Conservation (phyloP, 164 flowering plant genomes). For the Chimonanthus salicifolius region DNA sequence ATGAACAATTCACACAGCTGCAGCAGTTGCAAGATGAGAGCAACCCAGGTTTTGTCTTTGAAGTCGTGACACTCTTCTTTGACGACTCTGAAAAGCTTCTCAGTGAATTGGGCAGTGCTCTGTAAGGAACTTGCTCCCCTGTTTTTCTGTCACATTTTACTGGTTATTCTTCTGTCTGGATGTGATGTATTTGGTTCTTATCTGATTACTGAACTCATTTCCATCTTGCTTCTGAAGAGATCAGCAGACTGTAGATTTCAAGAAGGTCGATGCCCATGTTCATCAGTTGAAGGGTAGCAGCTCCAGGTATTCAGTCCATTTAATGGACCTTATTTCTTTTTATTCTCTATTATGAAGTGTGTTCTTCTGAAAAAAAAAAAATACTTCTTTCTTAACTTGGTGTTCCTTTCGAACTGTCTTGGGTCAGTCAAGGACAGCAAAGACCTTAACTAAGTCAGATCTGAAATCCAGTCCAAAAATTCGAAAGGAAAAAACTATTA, state of each 20-base stretch:
- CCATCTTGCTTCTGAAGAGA: slow-evolving; percentile 24
- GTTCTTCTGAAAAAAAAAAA: too few species aligned
- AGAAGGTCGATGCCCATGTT: slow-evolving; percentile 49
- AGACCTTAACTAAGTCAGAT: too few species aligned
- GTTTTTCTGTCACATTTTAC: background rate
- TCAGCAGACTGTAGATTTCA: slow-evolving; percentile 43
- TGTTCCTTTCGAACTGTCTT: too few species aligned
- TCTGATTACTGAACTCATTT: too few species aligned
- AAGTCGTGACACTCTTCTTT: slow-evolving; percentile 72
- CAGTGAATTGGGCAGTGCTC: slow-evolving; percentile 39
- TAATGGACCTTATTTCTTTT: background rate
- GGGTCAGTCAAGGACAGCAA: too few species aligned
- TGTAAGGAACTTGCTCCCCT: slow-evolving; percentile 38
- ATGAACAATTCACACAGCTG: slow-evolving; percentile 65
- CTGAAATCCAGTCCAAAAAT: background rate
- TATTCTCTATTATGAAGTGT: background rate
- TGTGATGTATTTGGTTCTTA: too few species aligned
- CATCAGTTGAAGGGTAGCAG: slow-evolving; percentile 77
- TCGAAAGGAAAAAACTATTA: too few species aligned
- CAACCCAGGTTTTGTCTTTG: slow-evolving; percentile 67
- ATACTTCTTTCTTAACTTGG: too few species aligned
- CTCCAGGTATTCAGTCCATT: slow-evolving; percentile 40
- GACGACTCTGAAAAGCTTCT: slow-evolving; percentile 68
- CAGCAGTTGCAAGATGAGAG: slow-evolving; percentile 70
- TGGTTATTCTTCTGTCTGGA: too few species aligned